These are phyloP conservation scores for Daldinia bambusicola DNA, from an alignment of 495 filamentous ascomycete species.

Conservation along the genomic window DNA sequence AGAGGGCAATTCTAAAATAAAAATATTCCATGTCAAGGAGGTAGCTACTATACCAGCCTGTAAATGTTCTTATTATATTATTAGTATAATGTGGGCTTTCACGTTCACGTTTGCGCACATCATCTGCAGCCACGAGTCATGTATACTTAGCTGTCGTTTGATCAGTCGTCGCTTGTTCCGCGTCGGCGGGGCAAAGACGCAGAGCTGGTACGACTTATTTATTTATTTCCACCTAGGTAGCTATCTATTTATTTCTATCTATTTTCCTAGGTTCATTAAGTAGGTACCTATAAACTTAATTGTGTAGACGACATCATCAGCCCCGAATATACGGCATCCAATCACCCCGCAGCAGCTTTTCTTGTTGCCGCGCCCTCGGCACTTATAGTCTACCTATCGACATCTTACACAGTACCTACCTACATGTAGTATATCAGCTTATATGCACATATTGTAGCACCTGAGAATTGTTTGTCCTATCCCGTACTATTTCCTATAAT, in stretches of 20 bases:
- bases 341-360: slow-evolving; percentile 28
- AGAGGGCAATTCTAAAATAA: slow-evolving; percentile 2
- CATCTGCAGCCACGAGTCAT: slow-evolving; percentile 20
- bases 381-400: slow-evolving; percentile 17
- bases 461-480: slow-evolving; percentile 16
- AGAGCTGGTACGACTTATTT: slow-evolving; percentile 1
- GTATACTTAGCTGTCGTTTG: slow-evolving; percentile 3
- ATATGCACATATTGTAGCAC: background rate
- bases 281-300: no score
- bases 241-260: background rate
- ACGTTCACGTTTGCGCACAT: slow-evolving; percentile 6
- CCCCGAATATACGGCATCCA: slow-evolving; percentile 43
- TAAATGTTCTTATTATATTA: background rate
- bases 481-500: background rate
- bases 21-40: background rate
- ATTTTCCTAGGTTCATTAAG: background rate
- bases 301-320: slow-evolving; percentile 36
- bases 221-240: no score
- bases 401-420: background rate
- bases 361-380: slow-evolving; percentile 26
- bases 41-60: background rate
- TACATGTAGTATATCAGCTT: slow-evolving; percentile 5
- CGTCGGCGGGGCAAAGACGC: background rate
- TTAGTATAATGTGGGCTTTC: background rate
- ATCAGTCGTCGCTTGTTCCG: background rate